phyloP scores from a whole-genome alignment of 192 early-diverging fungal species.

The Geranomyces variabilis region DNA sequence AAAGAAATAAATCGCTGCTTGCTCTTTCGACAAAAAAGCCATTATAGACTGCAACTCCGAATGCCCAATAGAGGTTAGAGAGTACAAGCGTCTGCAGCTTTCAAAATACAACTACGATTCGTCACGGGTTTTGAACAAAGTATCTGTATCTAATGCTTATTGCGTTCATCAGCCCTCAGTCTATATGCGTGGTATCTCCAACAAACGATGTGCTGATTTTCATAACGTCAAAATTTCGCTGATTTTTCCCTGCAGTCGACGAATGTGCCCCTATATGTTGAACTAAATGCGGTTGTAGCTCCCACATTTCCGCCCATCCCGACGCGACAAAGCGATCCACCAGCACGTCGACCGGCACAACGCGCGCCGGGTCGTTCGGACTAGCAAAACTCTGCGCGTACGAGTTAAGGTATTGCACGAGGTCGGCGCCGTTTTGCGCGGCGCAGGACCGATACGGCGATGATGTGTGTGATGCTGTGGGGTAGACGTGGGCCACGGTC shows the following conservation, averaged over 20 bases:
- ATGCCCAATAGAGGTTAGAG: too few relatives aligned
- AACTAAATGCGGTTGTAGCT: slow-evolving; percentile 3
- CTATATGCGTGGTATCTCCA: neutral
- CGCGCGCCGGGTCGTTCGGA: neutral
- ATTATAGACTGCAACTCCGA: too few relatives aligned
- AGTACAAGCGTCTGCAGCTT: too few relatives aligned
- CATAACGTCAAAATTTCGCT: neutral
- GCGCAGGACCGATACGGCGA: too few relatives aligned
- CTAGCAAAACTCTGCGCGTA: neutral
- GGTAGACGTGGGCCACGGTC: slow-evolving; percentile 12
- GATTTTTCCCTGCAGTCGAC: neutral
- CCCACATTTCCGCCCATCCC: neutral
- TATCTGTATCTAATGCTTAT: too few relatives aligned
- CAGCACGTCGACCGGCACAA: slow-evolving; percentile 1
- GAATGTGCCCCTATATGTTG: slow-evolving; percentile 1
- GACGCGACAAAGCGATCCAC: neutral
- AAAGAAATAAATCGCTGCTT: too few relatives aligned
- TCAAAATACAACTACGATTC: too few relatives aligned
- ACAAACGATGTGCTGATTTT: slow-evolving; percentile 1
- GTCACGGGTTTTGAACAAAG: too few relatives aligned
- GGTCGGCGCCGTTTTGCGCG: neutral
- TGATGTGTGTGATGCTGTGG: neutral
- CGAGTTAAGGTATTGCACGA: neutral
- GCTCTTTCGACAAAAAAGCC: too few relatives aligned
- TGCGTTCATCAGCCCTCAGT: too few relatives aligned